Percentiles rank a stretch among this genome's conserved stretches.
Conservation (phyloP, 352 stramenopile species). For the Globisporangium takayamanum region DNA sequence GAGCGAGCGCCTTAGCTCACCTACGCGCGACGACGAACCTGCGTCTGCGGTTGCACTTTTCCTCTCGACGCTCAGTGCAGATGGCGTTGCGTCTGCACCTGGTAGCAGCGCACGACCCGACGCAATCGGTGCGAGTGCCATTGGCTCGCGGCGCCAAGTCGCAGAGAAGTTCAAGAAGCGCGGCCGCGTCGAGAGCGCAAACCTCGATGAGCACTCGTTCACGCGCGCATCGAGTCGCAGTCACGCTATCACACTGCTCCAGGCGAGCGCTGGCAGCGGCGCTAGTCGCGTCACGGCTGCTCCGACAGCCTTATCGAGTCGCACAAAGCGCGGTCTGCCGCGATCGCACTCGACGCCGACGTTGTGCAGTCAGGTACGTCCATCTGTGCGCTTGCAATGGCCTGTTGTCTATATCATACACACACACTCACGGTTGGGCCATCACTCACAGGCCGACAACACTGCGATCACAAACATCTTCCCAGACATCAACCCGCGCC, state of each 20-base stretch:
- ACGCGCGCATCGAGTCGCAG: conserved; percentile 14
- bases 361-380: conserved; percentile 14
- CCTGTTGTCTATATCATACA: neutral
- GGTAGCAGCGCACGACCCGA: neutral
- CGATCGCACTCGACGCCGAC: conserved; percentile 25
- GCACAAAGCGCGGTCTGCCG: conserved; percentile 8
- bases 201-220: conserved; percentile 22
- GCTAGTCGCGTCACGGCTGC: neutral
- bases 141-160: neutral
- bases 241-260: conserved; percentile 10
- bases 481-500: conserved; percentile 69
- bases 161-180: conserved; percentile 51
- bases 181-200: conserved; percentile 59
- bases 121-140: neutral
- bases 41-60: conserved; percentile 1
- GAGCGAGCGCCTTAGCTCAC: neutral
- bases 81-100: neutral
- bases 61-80: conserved; percentile 1
- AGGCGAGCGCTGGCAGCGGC: neutral
- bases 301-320: too few relatives aligned
- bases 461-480: conserved; percentile 66
- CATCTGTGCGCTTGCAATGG: neutral
- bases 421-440: neutral
- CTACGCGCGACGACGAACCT: neutral
- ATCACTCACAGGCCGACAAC: conserved; percentile 26